Percentiles rank a stretch among this genome's conserved stretches.
Conservation (phyloP, 1,284 basidiomycete species). For the Heliocybe sulcata region DNA sequence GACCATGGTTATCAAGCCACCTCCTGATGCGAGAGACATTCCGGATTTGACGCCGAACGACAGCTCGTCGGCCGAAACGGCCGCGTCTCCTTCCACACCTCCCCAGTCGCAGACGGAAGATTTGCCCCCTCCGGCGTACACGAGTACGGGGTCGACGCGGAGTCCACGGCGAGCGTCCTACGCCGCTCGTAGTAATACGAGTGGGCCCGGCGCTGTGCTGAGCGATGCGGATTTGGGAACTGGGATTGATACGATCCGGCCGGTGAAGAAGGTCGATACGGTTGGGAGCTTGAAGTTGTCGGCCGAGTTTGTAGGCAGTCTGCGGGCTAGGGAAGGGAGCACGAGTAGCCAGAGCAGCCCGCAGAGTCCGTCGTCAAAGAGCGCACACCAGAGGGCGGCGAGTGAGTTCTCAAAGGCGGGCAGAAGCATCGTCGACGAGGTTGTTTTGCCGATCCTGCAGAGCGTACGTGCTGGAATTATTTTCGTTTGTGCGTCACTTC, state of each 20-base stretch:
- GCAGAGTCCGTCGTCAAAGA: conserved; percentile 33
- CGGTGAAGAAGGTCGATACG: conserved; percentile 87
- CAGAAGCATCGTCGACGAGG: conserved; percentile 67
- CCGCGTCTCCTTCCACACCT: conserved; percentile 23
- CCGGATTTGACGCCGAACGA: conserved; percentile 28
- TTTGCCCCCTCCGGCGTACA: conserved; percentile 27
- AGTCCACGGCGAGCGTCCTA: conserved; percentile 54
- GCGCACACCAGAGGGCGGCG: conserved; percentile 32
- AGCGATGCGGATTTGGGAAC: conserved; percentile 77
- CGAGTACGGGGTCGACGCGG: conserved; percentile 30
- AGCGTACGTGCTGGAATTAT: conserved; percentile 40
- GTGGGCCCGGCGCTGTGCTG: conserved; percentile 69
- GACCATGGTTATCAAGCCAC: conserved; percentile 58
- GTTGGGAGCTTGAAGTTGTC: conserved; percentile 73
- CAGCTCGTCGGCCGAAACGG: conserved; percentile 28
- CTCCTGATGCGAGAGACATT: conserved; percentile 31
- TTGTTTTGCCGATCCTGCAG: conserved; percentile 71
- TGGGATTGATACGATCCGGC: conserved; percentile 84
- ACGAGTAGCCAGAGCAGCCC: conserved; percentile 29
- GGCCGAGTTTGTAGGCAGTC: conserved; percentile 72
- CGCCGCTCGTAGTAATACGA: conserved; percentile 57
- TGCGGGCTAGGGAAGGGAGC: conserved; percentile 43
- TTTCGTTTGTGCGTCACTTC: neutral
- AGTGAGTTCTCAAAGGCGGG: conserved; percentile 66
- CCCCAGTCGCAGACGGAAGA: conserved; percentile 18